Percentiles rank a stretch among this genome's conserved stretches.
Evolutionary conservation across 305 asterid species (phyloP).

Genomic region (Lippia alba): DNA sequence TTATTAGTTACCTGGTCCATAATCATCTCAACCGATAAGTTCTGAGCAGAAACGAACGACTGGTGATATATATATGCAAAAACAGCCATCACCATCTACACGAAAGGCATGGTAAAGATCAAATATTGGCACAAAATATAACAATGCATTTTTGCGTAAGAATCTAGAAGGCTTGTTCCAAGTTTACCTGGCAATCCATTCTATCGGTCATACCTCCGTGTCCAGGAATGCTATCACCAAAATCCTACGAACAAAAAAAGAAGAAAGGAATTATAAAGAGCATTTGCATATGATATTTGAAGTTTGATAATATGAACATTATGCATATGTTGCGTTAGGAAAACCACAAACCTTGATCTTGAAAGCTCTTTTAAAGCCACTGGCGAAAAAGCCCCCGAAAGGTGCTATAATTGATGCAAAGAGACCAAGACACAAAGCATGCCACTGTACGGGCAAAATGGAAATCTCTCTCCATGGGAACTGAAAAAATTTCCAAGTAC

Average conservation of each 20-base stretch:
- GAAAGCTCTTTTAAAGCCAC: constrained; percentile 92
- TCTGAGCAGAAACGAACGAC: constrained; percentile 71
- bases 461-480: constrained; percentile 69
- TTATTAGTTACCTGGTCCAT: constrained; percentile 66
- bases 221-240: constrained; percentile 94
- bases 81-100: constrained; percentile 94
- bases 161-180: neutral
- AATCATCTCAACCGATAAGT: constrained; percentile 74
- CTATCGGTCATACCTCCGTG: constrained; percentile 94
- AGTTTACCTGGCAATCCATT: constrained; percentile 90
- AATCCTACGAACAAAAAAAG: constrained; percentile 58
- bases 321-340: neutral
- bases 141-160: constrained; percentile 2
- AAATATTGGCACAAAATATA: neutral
- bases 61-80: constrained; percentile 85
- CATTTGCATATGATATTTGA: neutral
- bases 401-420: constrained; percentile 92
- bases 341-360: constrained; percentile 60
- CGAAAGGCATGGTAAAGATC: neutral
- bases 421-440: constrained; percentile 75
- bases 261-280: neutral
- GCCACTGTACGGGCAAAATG: constrained; percentile 83
- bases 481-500: constrained; percentile 42
- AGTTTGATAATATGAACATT: constrained; percentile 12
- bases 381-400: constrained; percentile 89